Evolutionary conservation across 768 basidiomycete species (phyloP), one percentile per base, ranked within the genome.

Genomic region (Gautieria morchelliformis): DNA sequence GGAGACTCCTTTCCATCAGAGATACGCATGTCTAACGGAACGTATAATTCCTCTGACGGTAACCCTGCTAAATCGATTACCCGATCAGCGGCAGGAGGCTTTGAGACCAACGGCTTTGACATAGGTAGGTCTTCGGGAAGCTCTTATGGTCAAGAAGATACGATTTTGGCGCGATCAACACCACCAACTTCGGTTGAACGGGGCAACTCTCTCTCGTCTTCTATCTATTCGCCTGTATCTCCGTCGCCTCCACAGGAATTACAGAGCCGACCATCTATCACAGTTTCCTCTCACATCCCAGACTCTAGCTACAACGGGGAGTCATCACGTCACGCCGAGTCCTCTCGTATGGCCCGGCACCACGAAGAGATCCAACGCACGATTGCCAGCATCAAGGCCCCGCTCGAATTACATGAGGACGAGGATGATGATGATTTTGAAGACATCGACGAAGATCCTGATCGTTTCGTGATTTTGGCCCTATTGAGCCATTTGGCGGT

Each of bases 401-500:
- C 72, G 11, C 64, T 77, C 52, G 74, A 73, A 45, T 61, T 75
- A 37, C 75, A 78, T 47, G 78, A 74, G 72, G 77, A 79, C 42
- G 82, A 84, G 46, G 82, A 84, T 22, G 77, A 78, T 14, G 78
- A 58, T 22, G 67, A 62, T 45, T 64, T 63, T 39, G 74, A 81
- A 24, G 76, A 74, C 17, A 75, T 78, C 22, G 89, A 92, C 50
- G 82, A 83, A 14, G 81, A 86, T 56, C 82, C 82, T 51, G 79
- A 76, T 58, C 79, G 84, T 15, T 96, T 92, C 65, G 84, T 97
- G 68, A 93, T 95, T 68, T 88, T 90, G 53, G 83, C 90, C 15
- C 73, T 96, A 45, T 75, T 98, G 57, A 87, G 85, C 33, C 87
- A 99, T 67, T 80, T 96, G 48, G 93, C 93, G 1, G 85, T 94